These are phyloP conservation scores for Symbiodinium pilosum DNA, from an alignment of 73 alveolate genomes.

Conservation along the genomic window DNA sequence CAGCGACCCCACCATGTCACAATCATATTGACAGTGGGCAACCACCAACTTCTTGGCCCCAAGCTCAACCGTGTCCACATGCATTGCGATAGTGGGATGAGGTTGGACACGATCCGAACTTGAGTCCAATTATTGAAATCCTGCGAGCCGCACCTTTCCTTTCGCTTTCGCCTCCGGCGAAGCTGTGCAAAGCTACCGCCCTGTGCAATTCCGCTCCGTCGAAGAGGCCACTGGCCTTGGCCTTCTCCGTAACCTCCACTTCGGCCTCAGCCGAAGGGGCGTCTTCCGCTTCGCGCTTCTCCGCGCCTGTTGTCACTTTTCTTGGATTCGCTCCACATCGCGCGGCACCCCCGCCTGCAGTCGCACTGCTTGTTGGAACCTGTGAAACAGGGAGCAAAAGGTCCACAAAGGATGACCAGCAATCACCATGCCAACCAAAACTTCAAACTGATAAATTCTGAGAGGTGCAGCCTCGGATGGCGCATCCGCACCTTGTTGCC, in stretches of 20 bases:
- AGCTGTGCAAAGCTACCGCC: too few species aligned
- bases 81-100: neutral
- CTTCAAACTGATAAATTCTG: too few species aligned
- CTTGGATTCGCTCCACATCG: too few species aligned
- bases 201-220: too few species aligned
- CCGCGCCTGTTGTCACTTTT: too few species aligned
- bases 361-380: neutral
- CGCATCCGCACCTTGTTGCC: neutral
- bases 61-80: neutral
- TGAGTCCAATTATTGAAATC: too few species aligned
- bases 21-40: too few species aligned
- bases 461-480: slow-evolving; percentile 3
- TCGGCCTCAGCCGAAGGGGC: neutral
- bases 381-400: too few species aligned
- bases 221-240: neutral
- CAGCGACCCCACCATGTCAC: too few species aligned
- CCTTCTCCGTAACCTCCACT: neutral
- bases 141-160: too few species aligned
- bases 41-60: neutral
- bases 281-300: too few species aligned
- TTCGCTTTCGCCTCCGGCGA: neutral
- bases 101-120: neutral
- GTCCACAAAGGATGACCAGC: neutral
- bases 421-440: neutral
- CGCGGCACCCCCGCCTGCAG: neutral